phyloP scores from a whole-genome alignment of 2,329 filamentous ascomycete species.

The Cercospora zeae-maydis region DNA sequence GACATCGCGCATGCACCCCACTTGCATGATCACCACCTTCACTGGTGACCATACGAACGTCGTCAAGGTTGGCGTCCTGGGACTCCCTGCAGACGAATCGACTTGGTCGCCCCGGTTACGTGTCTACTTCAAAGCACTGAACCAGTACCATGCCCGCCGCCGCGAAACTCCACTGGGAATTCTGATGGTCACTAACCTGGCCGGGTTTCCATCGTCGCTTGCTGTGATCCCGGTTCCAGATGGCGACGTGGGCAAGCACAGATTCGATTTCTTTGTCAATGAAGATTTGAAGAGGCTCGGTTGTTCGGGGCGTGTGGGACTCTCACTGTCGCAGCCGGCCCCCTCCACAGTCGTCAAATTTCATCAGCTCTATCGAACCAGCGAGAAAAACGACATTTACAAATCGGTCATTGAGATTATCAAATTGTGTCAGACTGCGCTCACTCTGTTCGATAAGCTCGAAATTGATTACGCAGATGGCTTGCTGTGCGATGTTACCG shows the following conservation, averaged over 20 bases:
- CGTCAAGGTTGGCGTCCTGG: conserved; percentile 75
- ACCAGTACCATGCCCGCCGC: conserved; percentile 77
- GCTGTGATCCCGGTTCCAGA: conserved; percentile 89
- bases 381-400: conserved; percentile 73
- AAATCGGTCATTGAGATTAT: conserved; percentile 82
- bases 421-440: conserved; percentile 82
- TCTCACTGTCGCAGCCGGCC: conserved; percentile 74
- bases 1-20: conserved; percentile 84
- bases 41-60: conserved; percentile 79
- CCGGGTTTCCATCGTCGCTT: conserved; percentile 83
- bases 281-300: conserved; percentile 89
- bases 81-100: conserved; percentile 73
- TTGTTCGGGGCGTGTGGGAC: conserved; percentile 82
- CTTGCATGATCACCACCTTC: conserved; percentile 87
- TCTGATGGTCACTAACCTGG: conserved; percentile 91
- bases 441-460: conserved; percentile 83
- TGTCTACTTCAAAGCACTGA: conserved; percentile 80
- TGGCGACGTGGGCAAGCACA: conserved; percentile 75
- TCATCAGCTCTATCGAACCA: conserved; percentile 81
- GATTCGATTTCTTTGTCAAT: conserved; percentile 85
- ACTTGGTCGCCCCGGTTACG: conserved; percentile 75
- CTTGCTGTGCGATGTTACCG: conserved; percentile 86
- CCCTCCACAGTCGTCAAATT: conserved; percentile 87
- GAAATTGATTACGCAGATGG: conserved; percentile 89
- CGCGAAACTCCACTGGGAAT: conserved; percentile 80